These are phyloP conservation scores for Pyrrhoderma lamaoense DNA, from an alignment of 1,284 basidiomycete species.

Conservation along the genomic window DNA sequence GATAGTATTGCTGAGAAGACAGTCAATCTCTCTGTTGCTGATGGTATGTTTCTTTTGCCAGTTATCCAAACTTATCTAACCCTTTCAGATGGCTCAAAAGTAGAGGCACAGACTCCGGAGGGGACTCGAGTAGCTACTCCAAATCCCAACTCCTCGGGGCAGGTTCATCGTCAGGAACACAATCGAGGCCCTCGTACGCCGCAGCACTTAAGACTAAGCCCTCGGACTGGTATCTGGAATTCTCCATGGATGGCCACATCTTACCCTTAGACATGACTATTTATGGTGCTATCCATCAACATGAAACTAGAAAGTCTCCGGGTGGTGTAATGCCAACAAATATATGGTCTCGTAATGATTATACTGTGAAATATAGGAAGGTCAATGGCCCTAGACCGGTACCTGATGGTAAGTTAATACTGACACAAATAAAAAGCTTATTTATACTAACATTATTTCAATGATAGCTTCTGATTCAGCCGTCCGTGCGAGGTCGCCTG, in stretches of 20 bases:
- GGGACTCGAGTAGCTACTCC: constrained; percentile 93
- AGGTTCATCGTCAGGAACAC: constrained; percentile 34
- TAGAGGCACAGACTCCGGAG: constrained; percentile 94
- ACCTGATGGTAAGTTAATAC: constrained; percentile 45
- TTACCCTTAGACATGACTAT: constrained; percentile 87
- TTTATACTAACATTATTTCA: constrained; percentile 23
- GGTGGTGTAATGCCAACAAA: constrained; percentile 51
- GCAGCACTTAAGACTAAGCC: constrained; percentile 89
- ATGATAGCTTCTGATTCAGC: constrained; percentile 27
- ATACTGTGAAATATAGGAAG: constrained; percentile 91
- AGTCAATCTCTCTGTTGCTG: constrained; percentile 74
- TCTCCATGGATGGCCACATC: constrained; percentile 82
- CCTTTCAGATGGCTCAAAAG: constrained; percentile 70
- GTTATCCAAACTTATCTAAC: too few species aligned
- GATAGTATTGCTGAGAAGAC: constrained; percentile 69
- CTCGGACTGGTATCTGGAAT: constrained; percentile 94
- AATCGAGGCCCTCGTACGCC: constrained; percentile 67
- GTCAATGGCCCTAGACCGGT: constrained; percentile 73
- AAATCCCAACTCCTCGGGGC: constrained; percentile 39
- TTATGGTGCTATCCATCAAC: constrained; percentile 91
- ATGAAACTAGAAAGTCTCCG: constrained; percentile 68
- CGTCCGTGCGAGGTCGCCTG: constrained; percentile 43
- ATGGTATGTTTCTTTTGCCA: constrained; percentile 44
- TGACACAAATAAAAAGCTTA: neutral
- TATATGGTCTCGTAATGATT: constrained; percentile 83